These are phyloP conservation scores for Candida silvicultrix DNA, from an alignment of 805 yeast genomes.

Conservation along the genomic window DNA sequence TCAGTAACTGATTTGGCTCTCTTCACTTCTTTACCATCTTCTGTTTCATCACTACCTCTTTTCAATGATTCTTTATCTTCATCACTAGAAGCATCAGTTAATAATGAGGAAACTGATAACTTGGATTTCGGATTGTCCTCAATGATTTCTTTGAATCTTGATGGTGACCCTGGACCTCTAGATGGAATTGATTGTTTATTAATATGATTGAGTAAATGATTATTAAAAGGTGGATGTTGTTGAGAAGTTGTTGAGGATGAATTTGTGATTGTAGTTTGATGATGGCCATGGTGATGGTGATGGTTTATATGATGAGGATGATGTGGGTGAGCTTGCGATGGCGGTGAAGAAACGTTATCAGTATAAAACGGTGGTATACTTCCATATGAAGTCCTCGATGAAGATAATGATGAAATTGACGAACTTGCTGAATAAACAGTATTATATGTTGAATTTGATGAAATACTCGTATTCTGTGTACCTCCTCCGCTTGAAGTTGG, in stretches of 20 bases:
- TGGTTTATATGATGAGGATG: background rate
- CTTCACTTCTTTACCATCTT: background rate
- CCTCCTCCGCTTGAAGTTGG: background rate
- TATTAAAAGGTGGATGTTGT: background rate
- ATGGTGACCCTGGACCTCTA: background rate
- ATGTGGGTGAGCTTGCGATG: background rate
- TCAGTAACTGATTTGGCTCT: constrained; percentile 1
- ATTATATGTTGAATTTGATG: constrained; percentile 16
- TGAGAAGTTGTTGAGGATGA: background rate
- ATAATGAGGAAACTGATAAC: constrained; percentile 16
- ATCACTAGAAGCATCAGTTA: constrained; percentile 10
- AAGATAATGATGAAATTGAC: constrained; percentile 18
- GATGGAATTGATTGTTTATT: background rate
- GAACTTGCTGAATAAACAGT: constrained; percentile 20
- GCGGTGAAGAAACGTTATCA: background rate
- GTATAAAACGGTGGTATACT: constrained; percentile 9
- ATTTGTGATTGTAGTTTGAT: background rate
- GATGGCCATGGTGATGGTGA: background rate
- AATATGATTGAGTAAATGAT: background rate
- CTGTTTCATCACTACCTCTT: constrained; percentile 1
- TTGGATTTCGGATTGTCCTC: background rate
- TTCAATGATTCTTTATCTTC: background rate
- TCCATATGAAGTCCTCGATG: constrained; percentile 18
- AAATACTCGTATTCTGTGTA: constrained; percentile 4
- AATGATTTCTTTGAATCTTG: background rate